Evolutionary conservation across 306 rosid genomes (phyloP).

Genomic region (Lathyrus sativus): DNA sequence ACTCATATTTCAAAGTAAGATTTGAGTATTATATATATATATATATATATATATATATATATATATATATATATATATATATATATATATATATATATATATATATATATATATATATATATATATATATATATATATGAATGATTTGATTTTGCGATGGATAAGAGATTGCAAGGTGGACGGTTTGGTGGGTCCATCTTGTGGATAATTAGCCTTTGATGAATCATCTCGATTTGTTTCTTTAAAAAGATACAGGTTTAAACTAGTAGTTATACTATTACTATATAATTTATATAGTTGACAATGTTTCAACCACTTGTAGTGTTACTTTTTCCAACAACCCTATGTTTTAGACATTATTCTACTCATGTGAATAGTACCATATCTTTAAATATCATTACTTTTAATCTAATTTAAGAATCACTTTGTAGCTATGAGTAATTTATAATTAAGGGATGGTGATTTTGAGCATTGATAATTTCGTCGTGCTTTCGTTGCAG

Average conservation of each 20-base stretch:
- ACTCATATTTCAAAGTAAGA: too few species aligned
- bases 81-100: too few species aligned
- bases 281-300: background rate
- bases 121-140: too few species aligned
- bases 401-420: background rate
- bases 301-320: background rate
- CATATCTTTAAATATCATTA: background rate
- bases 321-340: background rate
- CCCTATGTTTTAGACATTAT: background rate
- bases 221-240: background rate
- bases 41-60: too few species aligned
- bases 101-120: too few species aligned
- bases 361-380: background rate
- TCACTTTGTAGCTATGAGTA: background rate
- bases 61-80: too few species aligned
- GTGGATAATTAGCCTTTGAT: background rate
- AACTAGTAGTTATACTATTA: background rate
- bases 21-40: too few species aligned
- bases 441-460: background rate
- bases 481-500: constrained; percentile 10
- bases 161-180: background rate
- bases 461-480: constrained; percentile 3
- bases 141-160: too few species aligned
- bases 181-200: background rate
- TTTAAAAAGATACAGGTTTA: background rate